phyloP scores from a whole-genome alignment of 352 stramenopile genomes.

The Phytophthora agathidicida region DNA sequence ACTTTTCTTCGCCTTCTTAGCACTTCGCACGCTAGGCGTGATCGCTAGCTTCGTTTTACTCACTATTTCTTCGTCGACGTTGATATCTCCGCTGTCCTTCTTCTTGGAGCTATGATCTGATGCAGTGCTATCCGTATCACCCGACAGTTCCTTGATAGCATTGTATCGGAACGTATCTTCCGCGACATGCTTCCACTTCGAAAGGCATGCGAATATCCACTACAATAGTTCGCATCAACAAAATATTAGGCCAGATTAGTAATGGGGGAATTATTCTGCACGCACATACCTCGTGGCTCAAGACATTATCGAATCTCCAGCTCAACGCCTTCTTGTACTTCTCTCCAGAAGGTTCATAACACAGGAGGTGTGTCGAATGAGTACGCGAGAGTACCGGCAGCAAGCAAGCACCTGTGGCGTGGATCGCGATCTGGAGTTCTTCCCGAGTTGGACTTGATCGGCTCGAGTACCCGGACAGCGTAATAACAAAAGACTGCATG shows the following conservation, averaged over 20 bases:
- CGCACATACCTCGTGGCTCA: conserved; percentile 74
- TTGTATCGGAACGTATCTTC: conserved; percentile 61
- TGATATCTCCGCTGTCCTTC: conserved; percentile 25
- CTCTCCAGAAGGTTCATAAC: conserved; percentile 75
- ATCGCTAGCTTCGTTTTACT: conserved; percentile 32
- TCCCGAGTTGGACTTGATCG: conserved; percentile 77
- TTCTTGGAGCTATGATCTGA: conserved; percentile 29
- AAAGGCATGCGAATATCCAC: conserved; percentile 82
- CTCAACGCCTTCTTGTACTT: conserved; percentile 88
- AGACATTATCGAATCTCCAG: conserved; percentile 83
- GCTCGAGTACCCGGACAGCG: conserved; percentile 83
- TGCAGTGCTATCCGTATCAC: conserved; percentile 29
- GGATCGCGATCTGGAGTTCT: conserved; percentile 85
- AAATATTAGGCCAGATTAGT: conserved; percentile 1
- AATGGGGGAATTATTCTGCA: neutral
- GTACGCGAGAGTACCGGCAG: conserved; percentile 81
- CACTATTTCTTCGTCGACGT: conserved; percentile 23
- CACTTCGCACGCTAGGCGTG: conserved; percentile 28
- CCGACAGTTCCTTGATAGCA: conserved; percentile 24
- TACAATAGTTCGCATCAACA: conserved; percentile 29
- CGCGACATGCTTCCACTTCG: conserved; percentile 64
- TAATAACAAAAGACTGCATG: conserved; percentile 86
- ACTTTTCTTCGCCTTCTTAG: conserved; percentile 33
- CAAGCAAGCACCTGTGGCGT: conserved; percentile 83
- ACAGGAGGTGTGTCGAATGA: conserved; percentile 85